Evolutionary conservation across 2,329 filamentous ascomycete species (phyloP), one percentile per base, ranked within the genome.

Genomic region (Didymella sp.): DNA sequence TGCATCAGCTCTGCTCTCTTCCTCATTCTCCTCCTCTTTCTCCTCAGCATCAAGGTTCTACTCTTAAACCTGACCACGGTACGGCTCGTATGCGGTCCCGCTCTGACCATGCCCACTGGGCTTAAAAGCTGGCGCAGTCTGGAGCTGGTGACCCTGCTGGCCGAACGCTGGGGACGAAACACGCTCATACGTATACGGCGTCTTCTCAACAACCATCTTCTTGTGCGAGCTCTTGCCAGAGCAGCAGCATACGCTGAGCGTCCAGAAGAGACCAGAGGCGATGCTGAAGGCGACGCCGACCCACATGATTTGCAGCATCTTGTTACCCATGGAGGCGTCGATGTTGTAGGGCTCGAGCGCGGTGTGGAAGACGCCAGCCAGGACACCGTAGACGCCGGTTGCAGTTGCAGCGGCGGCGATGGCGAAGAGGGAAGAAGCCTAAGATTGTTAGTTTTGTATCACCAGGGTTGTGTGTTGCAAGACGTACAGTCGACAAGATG

Each of bases 171-270:
- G 79, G 51, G 71, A 75, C 1, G 71, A 67, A 17, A 87, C 81
- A 42, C 83, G 79, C 76, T 87, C 83, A 64, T 87, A 87, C 4
- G 82, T 85, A 71, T 85, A 85, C 0, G 84, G 84, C 0, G 84
- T 82, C 81, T 87, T 87, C 72, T 87, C 84, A 28, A 82, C 83
- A 35, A 76, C 77, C 53, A 84, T 61, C 43, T 78, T 78, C 59
- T 76, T 76, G 51, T 71, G 63, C 25, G 80, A 78, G 51, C 78
- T 82, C 67, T 83, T 81, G 43, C 91, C 91, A 67, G 85, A 87
- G 83, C 93, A 96, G 86, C 93, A 98, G 88, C 94, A 98, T 70
- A 90, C 85, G 76, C 88, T 91, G 76, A 96, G 86, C 72, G 93
- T 80, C 94, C 95, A 98, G 88, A 98, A 97, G 73, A 96, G 78